Evolutionary conservation across 2,329 filamentous ascomycete genomes (phyloP), one percentile per base, ranked within the genome.

Genomic region (Hypoxylon sp.): DNA sequence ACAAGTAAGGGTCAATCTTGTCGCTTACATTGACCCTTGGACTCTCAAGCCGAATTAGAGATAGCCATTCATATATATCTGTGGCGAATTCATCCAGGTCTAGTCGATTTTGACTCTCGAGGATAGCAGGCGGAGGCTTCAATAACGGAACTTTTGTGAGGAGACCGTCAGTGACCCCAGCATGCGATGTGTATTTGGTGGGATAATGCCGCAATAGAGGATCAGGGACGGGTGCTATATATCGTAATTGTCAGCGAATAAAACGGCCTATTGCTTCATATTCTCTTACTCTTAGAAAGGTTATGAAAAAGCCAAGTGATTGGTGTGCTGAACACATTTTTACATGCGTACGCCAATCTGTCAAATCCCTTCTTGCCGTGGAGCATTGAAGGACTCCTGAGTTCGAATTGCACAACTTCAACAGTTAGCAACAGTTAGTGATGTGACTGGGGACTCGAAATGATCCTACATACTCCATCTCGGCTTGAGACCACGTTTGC

Each of bases 361-460:
- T 94, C 91, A 75, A 97, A 97, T 0, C 90, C 91, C 71, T 92
- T 94, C 78, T 94, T 96, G 3, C 94, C 94, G 59, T 90, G 91
- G 6, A 93, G 79, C 93, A 97, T 97, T 0, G 90, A 90, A 0
- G 90, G 87, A 4, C 86, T 83, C 17, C 90, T 87, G 29, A 99
- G 85, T 66, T 98, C 90, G 55, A 92, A 84, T 73, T 95, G 89
- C 50, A 98, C 87, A 29, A 91, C 92, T 96, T 63, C 17, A 13
- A 11, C 29, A 31, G 29, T 22, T 22, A 22, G 33, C 11, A 8
- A 46, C 37, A 39, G 59, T 69, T 31, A 63, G 50, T 54, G 9
- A 39, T 44, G 29, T 29, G 24, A 57, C 11, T 14, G 24, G 14
- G 26, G 22, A 52, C 3, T 44, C 14, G 10, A 8, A 17, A 5